Percentiles rank a stretch among this genome's conserved stretches.
Evolutionary conservation across 2,329 filamentous ascomycete species (phyloP).

Genomic region (Neonectria neomacrospora): DNA sequence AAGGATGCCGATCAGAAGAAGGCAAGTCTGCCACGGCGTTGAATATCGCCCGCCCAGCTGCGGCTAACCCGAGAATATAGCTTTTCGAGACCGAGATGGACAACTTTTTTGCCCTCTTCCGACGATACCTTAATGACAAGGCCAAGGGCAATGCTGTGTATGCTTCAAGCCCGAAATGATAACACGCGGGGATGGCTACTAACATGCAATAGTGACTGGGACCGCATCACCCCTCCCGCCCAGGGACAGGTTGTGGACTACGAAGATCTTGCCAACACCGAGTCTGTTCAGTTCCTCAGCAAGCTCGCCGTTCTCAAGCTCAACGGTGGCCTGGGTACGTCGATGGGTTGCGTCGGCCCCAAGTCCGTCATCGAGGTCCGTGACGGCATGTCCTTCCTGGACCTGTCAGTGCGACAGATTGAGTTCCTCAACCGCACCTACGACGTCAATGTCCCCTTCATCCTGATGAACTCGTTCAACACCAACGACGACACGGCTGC

Average conservation of each 20-base stretch:
- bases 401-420: slow-evolving; percentile 97
- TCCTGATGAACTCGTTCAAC: slow-evolving; percentile 99
- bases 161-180: slow-evolving; percentile 46
- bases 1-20: slow-evolving; percentile 84
- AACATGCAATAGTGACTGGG: slow-evolving; percentile 79
- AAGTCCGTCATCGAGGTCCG: slow-evolving; percentile 99
- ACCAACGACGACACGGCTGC: slow-evolving; percentile 97
- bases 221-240: slow-evolving; percentile 93
- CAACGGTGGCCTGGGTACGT: slow-evolving; percentile 98
- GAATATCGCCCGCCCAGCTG: neutral
- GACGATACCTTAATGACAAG: slow-evolving; percentile 98
- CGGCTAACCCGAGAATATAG: slow-evolving; percentile 54
- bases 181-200: slow-evolving; percentile 27
- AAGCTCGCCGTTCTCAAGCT: slow-evolving; percentile 99
- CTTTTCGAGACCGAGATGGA: slow-evolving; percentile 99
- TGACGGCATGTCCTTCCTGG: slow-evolving; percentile 99
- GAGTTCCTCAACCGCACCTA: slow-evolving; percentile 99
- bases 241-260: slow-evolving; percentile 96
- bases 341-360: slow-evolving; percentile 98
- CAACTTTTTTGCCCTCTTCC: slow-evolving; percentile 99
- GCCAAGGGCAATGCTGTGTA: slow-evolving; percentile 94
- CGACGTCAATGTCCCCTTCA: slow-evolving; percentile 95
- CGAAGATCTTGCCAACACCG: slow-evolving; percentile 86
- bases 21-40: slow-evolving; percentile 63
- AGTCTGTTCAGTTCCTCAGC: slow-evolving; percentile 93